A percentile compares a stretch with the other conserved stretches of the same genome.
Evolutionary conservation across 2,329 filamentous ascomycete species (phyloP).

Genomic region (Sporothrix curviconia): DNA sequence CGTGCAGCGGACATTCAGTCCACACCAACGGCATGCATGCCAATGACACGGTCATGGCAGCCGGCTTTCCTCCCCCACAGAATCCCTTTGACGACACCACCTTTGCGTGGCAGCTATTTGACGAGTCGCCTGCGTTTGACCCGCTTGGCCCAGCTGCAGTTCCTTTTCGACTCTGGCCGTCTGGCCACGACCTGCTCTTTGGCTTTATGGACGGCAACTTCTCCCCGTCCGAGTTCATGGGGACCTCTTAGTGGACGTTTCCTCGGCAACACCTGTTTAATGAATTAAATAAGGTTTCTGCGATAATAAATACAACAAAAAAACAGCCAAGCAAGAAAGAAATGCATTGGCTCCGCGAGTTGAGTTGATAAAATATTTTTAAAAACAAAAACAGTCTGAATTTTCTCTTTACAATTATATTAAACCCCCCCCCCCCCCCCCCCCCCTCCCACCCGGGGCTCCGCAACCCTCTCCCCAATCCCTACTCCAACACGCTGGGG

Average conservation of each 20-base stretch:
- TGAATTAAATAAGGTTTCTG: slow-evolving; percentile 84
- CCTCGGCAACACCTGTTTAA: neutral
- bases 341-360: too few relatives aligned
- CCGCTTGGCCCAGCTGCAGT: slow-evolving; percentile 6
- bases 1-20: too few relatives aligned
- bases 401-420: too few relatives aligned
- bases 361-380: too few relatives aligned
- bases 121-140: slow-evolving; percentile 8
- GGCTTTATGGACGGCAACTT: slow-evolving; percentile 15
- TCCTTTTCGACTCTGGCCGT: slow-evolving; percentile 11
- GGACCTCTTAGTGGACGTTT: neutral
- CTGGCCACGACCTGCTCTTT: slow-evolving; percentile 14
- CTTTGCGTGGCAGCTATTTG: slow-evolving; percentile 8
- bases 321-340: too few relatives aligned
- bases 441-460: too few relatives aligned
- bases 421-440: too few relatives aligned
- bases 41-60: too few relatives aligned
- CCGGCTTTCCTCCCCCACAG: neutral
- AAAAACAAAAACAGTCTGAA: too few relatives aligned
- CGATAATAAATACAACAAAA: neutral
- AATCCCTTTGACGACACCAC: neutral
- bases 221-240: slow-evolving; percentile 7
- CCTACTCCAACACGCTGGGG: neutral
- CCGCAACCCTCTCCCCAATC: too few relatives aligned
- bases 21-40: too few relatives aligned